These are phyloP conservation scores for Letharia columbiana DNA, from an alignment of 495 filamentous ascomycete genomes.

Conservation along the genomic window DNA sequence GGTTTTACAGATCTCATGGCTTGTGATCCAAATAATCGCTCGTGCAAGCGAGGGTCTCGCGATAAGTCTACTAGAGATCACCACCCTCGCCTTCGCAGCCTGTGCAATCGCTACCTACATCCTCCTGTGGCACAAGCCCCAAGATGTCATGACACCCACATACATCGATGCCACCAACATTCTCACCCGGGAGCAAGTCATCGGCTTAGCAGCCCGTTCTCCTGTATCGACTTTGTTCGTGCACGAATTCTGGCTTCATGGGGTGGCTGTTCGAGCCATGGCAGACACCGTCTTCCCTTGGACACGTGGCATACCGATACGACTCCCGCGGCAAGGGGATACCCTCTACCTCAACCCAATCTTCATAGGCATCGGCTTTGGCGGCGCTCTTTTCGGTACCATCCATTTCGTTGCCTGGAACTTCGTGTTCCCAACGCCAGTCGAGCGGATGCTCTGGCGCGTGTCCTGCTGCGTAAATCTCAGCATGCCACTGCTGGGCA, in stretches of 20 bases:
- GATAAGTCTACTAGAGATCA: constrained; percentile 13
- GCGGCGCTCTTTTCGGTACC: constrained; percentile 17
- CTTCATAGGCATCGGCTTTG: constrained; percentile 10
- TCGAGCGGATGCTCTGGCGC: constrained; percentile 18
- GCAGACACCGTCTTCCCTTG: constrained; percentile 14
- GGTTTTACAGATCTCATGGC: constrained; percentile 26
- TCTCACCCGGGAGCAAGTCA: constrained; percentile 10
- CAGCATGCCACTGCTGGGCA: constrained; percentile 2
- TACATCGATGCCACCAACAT: constrained; percentile 11
- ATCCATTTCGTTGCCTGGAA: constrained; percentile 22
- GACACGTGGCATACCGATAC: constrained; percentile 10
- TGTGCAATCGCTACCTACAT: constrained; percentile 17
- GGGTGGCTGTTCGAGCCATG: constrained; percentile 13
- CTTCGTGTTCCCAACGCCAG: constrained; percentile 17
- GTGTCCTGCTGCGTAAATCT: background rate
- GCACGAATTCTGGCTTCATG: constrained; percentile 17
- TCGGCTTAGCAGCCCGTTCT: constrained; percentile 7
- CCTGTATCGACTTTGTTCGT: constrained; percentile 12
- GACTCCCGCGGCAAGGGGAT: background rate
- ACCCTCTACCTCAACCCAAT: constrained; percentile 9
- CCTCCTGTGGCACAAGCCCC: constrained; percentile 18
- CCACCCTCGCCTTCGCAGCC: constrained; percentile 26
- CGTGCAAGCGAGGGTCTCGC: constrained; percentile 16
- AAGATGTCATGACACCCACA: constrained; percentile 16
- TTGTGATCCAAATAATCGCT: constrained; percentile 26